These are phyloP conservation scores for Fusarium humuli DNA, from an alignment of 2,329 filamentous ascomycete species.

Conservation along the genomic window DNA sequence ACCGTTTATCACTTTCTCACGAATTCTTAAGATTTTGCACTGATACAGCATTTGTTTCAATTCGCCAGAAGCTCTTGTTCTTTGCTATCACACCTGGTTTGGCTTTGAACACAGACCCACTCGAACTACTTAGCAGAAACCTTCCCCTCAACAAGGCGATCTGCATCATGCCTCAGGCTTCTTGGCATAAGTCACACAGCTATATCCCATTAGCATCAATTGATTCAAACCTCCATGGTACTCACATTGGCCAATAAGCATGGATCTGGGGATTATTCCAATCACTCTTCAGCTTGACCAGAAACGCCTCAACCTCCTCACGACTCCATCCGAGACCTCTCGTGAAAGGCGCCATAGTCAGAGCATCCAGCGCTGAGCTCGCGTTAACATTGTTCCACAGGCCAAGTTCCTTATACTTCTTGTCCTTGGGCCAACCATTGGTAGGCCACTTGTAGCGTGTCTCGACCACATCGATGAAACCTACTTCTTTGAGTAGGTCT, in stretches of 20 bases:
- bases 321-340: constrained; percentile 34
- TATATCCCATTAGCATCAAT: too few relatives aligned
- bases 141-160: accelerated
- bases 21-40: accelerated
- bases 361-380: constrained; percentile 42
- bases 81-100: neutral
- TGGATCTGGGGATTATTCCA: constrained; percentile 34
- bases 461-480: constrained; percentile 63
- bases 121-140: neutral
- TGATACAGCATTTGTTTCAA: too few relatives aligned
- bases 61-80: too few relatives aligned
- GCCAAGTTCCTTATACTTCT: constrained; percentile 63
- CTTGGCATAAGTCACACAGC: constrained; percentile 28
- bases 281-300: constrained; percentile 22
- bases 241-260: constrained; percentile 41
- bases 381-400: constrained; percentile 44
- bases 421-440: constrained; percentile 62
- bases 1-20: neutral
- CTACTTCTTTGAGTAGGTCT: constrained; percentile 57
- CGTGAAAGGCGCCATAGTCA: constrained; percentile 48
- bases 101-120: neutral
- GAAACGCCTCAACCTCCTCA: constrained; percentile 30
- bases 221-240: too few relatives aligned
- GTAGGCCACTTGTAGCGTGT: constrained; percentile 60
- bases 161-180: constrained; percentile 22